Base-by-base conservation (phyloP, 176 grass and related monocot genomes). In the Avena insularis region DNA sequence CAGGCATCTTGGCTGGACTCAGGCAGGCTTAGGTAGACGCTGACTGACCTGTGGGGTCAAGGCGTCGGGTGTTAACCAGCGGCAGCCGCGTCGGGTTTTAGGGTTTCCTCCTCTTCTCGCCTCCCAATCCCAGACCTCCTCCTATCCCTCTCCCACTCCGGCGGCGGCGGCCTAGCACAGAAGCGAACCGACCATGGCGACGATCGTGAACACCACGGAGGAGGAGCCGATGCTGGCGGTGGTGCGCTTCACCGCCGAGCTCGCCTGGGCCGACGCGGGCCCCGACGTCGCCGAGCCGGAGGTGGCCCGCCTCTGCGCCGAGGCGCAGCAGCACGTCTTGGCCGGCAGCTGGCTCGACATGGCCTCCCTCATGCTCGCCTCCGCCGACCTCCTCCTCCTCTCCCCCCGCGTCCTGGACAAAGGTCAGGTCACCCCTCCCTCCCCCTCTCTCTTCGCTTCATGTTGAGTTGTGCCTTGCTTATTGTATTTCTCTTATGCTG, bases 191-290 rank as follows among this genome's bases (percentile, higher is more conserved):
- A 10, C 49, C 74, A 98, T 96, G 97, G 87, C 94, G 69, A 94
- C 94, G 31, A 87, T 98, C 64, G 90, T 96, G 36, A 82, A 91
- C 73, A 99, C 94, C 11, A 93, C 90, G 13, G 97, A 96, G 89
- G 97, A 99, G 87, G 94, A 99, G 83, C 94, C 97, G 1, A 95
- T 91, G 79, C 89, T 99, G 71, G 88, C 92, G 20, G 92, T 96
- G 58, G 94, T 99, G 48, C 88, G 87, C 17, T 93, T 93, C 73
- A 91, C 90, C 6, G 85, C 97, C 7, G 90, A 99, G 85, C 92
- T 94, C 13, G 83, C 97, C 59, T 99, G 94, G 97, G 92, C 92
- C 12, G 97, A 99, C 84, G 97, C 83, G 15, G 97, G 97, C 2
- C 82, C 92, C 6, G 97, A 98, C 79, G 94, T 98, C 14, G 90